Evolutionary conservation across 2,329 filamentous ascomycete genomes (phyloP), one percentile per base, ranked within the genome.

Genomic region (Botrytis pseudocinerea): DNA sequence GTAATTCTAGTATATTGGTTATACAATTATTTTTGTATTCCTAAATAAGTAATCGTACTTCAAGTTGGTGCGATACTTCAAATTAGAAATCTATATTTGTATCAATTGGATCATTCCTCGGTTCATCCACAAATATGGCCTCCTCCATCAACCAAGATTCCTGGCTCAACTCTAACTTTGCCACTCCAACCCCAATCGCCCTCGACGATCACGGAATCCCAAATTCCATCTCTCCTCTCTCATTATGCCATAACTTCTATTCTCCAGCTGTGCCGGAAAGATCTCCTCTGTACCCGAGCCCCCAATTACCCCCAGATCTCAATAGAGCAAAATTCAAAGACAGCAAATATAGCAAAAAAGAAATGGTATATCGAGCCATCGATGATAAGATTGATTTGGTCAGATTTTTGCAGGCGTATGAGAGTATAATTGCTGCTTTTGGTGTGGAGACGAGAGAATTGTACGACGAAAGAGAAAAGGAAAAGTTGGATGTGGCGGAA

Each of bases 361-460:
- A 40, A 32, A 68, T 68, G 65, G 65, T 68, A 16, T 68, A 68
- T 57, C 65, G 65, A 42, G 65, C 48, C 28, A 68, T 68, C 35
- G 65, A 68, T 54, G 65, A 68, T 9, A 68, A 68, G 25, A 54
- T 68, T 3, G 48, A 68, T 14, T 25, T 68, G 35, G 65, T 68
- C 22, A 68, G 65, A 14, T 68, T 68, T 28, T 32, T 68, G 65
- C 65, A 68, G 35, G 65, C 65, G 35, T 68, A 68, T 42, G 65
- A 68, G 48, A 54, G 48, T 68, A 51, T 68, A n/a, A 22, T 54
- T 28, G 48, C 46, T 54, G 35, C 35, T 20, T 68, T 68, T 68
- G 65, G 65, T 0, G 48, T 54, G 18, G 14, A 46, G 25, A 40
- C 14, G 46, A 40, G 25, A 1, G 20, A 25, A 38, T 0, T n/a